Evolutionary conservation across 2,329 filamentous ascomycete genomes (phyloP), one percentile per base, ranked within the genome.

Genomic region (Talaromyces sp.): DNA sequence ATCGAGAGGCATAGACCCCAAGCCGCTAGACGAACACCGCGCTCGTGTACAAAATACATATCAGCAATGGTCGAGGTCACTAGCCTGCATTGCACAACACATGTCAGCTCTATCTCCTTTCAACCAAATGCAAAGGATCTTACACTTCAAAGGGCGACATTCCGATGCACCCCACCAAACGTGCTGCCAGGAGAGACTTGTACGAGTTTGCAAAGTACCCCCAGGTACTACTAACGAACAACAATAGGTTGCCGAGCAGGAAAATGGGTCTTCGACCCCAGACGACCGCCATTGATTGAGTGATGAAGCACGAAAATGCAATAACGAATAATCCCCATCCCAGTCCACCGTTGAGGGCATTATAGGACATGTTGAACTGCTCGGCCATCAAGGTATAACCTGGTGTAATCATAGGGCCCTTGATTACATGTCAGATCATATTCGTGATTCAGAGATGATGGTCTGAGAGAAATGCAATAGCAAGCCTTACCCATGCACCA

Each of bases 1-100:
- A 73, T 71, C n/a, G 75, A 69, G 1, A 79, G 68, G 23, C 23
- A 48, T n/a, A 48, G 6, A 14, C 44, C 44, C 44, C 44, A 48
- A 28, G 44, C 44, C 7, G 23, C 44, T 28, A 48, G 7, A 25
- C 44, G 44, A 7, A 48, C 44, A 25, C 44, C 44, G 12, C 44
- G 44, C 6, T 48, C 12, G 23, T 48, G 44, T 14, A 48, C 44
- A 3, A 48, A 48, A 48, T 48, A 48, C 44, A 48, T 48, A 48
- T 48, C 44, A 48, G 44, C 44, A 12, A 48, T 48, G 44, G 44
- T 48, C 7, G 44, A 48, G 6, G 44, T 48, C n/a, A 48, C 44
- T 28, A 48, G 23, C 23, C 44, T 48, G 44, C 42, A n/a, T 48
- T 48, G n/a, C 14, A 7, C 12, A 3, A 48, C 4, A 6, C 1